A percentile compares a stretch with the other conserved stretches of the same genome.
Conservation (phyloP, 768 basidiomycete species). For the Gelatoporia subvermispora region DNA sequence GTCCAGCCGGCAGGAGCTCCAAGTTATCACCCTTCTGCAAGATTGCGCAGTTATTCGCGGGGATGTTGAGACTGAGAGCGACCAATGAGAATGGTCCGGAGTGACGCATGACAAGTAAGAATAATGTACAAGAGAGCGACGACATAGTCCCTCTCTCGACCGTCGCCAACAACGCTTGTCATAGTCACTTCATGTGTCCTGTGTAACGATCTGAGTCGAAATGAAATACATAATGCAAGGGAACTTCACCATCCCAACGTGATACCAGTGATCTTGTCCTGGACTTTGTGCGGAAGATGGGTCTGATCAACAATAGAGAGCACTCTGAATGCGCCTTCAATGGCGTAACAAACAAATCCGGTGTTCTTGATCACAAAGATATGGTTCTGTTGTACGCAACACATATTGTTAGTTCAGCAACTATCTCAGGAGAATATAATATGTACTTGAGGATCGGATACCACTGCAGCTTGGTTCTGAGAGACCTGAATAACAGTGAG, state of each 20-base stretch:
- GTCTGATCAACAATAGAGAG: conserved; percentile 83
- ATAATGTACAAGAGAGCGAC: conserved; percentile 67
- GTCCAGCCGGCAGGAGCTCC: conserved; percentile 73
- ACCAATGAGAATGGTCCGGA: neutral
- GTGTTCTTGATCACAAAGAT: conserved; percentile 78
- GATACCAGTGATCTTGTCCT: conserved; percentile 57
- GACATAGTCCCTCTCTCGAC: conserved; percentile 56
- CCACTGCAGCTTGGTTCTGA: conserved; percentile 76
- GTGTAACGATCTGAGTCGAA: conserved; percentile 4
- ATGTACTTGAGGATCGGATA: conserved; percentile 65
- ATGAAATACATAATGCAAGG: too few relatives aligned
- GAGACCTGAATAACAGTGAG: conserved; percentile 81
- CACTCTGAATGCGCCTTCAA: conserved; percentile 71
- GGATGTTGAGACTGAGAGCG: conserved; percentile 64
- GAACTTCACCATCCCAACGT: conserved; percentile 59
- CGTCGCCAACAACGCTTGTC: conserved; percentile 48
- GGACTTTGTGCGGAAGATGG: conserved; percentile 56
- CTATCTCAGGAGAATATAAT: conserved; percentile 19
- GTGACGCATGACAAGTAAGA: neutral
- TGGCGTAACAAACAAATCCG: conserved; percentile 73
- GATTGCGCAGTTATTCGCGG: conserved; percentile 84
- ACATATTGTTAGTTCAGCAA: neutral
- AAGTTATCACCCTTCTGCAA: conserved; percentile 79
- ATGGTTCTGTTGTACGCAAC: conserved; percentile 41
- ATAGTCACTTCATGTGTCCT: conserved; percentile 75